Conservation (phyloP, 202 grass and related monocot genomes). For the Hordeum pubiflorum region DNA sequence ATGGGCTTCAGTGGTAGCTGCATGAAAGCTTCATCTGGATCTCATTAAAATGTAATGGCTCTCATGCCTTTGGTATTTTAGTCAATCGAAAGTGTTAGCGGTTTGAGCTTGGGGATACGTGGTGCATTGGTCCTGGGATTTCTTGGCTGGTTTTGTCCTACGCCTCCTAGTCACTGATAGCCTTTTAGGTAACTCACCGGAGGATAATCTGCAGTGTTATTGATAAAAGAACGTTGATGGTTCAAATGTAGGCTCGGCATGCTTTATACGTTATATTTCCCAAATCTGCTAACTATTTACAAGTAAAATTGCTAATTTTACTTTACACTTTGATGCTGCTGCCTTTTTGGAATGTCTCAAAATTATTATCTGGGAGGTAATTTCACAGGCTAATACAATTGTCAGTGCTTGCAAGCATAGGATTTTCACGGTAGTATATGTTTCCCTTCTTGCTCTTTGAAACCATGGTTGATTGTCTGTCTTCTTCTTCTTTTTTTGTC, state of each 20-base stretch:
- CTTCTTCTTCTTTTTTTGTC: neutral
- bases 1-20: constrained; percentile 93
- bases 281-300: neutral
- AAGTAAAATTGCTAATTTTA: neutral
- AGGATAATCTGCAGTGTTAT: neutral
- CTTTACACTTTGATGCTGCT: neutral
- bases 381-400: neutral
- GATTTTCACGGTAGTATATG: neutral
- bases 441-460: neutral
- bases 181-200: neutral
- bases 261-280: neutral
- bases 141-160: constrained; percentile 9
- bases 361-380: neutral
- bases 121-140: constrained; percentile 16
- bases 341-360: neutral
- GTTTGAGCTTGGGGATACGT: constrained; percentile 19
- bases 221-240: neutral
- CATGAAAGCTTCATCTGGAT: constrained; percentile 68
- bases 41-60: constrained; percentile 35
- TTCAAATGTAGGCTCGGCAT: neutral
- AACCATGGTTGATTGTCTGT: neutral
- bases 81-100: constrained; percentile 21
- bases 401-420: neutral
- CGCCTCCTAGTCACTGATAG: constrained; percentile 1
- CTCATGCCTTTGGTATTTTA: constrained; percentile 29